Base-by-base conservation (phyloP, 2,329 filamentous ascomycete genomes). In the Aspergillus amoenus region DNA sequence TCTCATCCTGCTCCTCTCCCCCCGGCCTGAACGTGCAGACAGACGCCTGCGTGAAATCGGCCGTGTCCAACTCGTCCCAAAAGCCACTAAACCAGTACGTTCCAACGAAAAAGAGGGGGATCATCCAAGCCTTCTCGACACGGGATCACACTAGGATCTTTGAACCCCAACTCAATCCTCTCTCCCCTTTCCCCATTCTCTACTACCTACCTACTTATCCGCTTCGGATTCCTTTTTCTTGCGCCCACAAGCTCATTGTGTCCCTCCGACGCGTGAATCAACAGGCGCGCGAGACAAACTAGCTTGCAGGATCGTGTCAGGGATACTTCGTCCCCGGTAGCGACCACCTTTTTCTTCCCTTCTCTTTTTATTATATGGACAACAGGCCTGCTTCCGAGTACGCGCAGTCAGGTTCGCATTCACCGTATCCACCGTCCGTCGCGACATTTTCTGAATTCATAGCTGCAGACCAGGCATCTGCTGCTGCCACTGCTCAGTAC, bases 381-480 rank as follows among this genome's bases (percentile, higher is more conserved):
- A 80, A 82, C 76, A 80, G 81, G 77, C 77, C 81, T 83, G 82
- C 85, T 73, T 78, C 87, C 80, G 88, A 91, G 78, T 92, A 90
- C 81, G 85, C 88, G 85, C 88, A 91, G 85, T 86, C 88, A 91
- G 89, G 88, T 91, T 91, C 90, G 88, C 87, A 73, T 82, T 72
- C 70, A 74, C 81, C 81, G 74, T 81, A 81, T 76, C 73, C 77
- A 78, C 74, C 78, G 61, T 82, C 82, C 64, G 61, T 67, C 68
- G 78, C 80, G 73, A 72, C 84, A 79, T 84, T 88, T 82, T 93
- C 91, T 92, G 91, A 95, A 89, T 87, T 84, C 76, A 85, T 88
- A 76, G 80, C 80, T 80, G 86, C 89, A 94, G 93, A 96, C 89
- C 90, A 91, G 84, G 84, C 89, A 79, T 90, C 92, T 90, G 88